Base-by-base conservation (phyloP, 2,329 filamentous ascomycete species). In the Aspergillus aculeatinus region DNA sequence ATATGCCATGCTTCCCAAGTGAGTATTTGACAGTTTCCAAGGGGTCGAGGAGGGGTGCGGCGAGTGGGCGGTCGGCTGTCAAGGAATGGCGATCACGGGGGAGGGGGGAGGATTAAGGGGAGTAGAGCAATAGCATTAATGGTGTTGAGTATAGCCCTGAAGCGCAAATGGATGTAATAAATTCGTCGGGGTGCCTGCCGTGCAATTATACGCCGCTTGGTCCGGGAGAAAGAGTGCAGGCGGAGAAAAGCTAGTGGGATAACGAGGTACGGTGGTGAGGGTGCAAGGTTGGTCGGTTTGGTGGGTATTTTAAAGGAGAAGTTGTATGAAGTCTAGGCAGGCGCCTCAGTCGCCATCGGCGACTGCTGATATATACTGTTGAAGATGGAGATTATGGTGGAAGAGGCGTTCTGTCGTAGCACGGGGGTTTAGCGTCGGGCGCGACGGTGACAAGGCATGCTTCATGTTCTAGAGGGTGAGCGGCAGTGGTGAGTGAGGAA, bases 1-100 rank as follows among this genome's bases (percentile, higher is more conserved):
- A 65, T 67, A 67, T 35, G 73, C 69, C 75, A 77, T 77, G 64
- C 51, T 68, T 66, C 57, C 48, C 52, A 51, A 21, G 64, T 54
- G 63, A 47, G 27, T 48, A 55, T 57, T 54, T 48, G 65, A 60
- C 29, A 42, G 19, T 7, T 14, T 35, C 33, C 23, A 12, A n/a
- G 16, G 12, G 25, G 51, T 35, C 11, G 14, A 35, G 33, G 33
- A 35, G 9, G 53, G 42, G 4, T 31, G 53, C 48, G 53, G 53
- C 53, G 44, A 48, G 25, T 33, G 12, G 42, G 25, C 7, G 54
- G 57, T 55, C 58, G 61, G 63, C 53, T 47, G 62, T 61, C 62
- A 64, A 64, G 54, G 57, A 58, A 50, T 12, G 27, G 60, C 53
- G 61, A 51, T 39, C 35, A 39, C 54, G 12, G 48, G 25, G 31